phyloP scores from a whole-genome alignment of 129 eudicot genomes.

The Dittrichia graveolens region DNA sequence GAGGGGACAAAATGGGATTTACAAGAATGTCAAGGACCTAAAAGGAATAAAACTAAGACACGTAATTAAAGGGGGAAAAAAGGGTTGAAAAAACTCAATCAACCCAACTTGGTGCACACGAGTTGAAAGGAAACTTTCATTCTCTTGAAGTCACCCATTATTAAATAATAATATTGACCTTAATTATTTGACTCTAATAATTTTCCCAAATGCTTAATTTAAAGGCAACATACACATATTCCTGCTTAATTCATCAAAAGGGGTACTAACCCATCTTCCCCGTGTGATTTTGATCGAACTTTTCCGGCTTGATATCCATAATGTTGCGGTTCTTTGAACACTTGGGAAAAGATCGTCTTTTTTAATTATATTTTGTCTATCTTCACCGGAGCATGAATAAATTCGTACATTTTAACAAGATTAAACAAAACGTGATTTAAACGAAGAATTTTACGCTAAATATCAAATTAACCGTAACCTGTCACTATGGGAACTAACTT shows the following conservation, averaged over 20 bases:
- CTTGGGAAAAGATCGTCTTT: too few relatives aligned
- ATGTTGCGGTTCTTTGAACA: too few relatives aligned
- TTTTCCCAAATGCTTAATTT: too few relatives aligned
- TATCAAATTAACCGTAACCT: not conserved
- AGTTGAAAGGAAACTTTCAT: not conserved
- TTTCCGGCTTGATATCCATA: too few relatives aligned
- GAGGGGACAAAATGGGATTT: constrained; percentile 28
- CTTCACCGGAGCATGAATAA: too few relatives aligned
- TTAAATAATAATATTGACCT: not conserved
- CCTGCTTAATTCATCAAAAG: too few relatives aligned
- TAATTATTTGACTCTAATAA: not conserved
- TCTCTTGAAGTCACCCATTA: constrained; percentile 19
- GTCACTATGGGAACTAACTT: not conserved
- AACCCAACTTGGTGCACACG: constrained; percentile 32
- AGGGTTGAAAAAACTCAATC: not conserved
- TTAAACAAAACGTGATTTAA: too few relatives aligned
- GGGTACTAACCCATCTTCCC: too few relatives aligned
- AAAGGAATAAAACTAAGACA: constrained; percentile 21
- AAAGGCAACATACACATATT: too few relatives aligned
- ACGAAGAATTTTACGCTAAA: not conserved
- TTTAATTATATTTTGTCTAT: too few relatives aligned
- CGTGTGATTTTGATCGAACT: too few relatives aligned
- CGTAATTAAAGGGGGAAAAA: constrained; percentile 7
- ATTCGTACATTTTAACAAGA: too few relatives aligned
- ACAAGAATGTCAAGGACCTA: constrained; percentile 27